Conservation (phyloP, 2,329 filamentous ascomycete genomes). For the Calcarisporium arbuscula region DNA sequence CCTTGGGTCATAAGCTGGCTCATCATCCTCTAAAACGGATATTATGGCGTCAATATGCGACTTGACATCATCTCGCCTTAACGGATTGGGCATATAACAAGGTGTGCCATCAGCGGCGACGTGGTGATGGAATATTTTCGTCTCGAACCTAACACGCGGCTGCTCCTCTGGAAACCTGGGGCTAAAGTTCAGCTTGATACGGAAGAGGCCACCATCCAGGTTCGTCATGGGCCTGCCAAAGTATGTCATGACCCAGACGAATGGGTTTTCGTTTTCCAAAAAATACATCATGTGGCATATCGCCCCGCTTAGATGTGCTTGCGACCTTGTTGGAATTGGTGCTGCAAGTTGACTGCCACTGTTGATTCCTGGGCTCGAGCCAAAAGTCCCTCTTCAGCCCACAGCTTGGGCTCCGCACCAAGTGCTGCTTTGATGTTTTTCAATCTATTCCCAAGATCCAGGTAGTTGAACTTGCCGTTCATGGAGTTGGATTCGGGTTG, state of each 20-base stretch:
- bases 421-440: slow-evolving; percentile 62
- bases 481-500: slow-evolving; percentile 62
- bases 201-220: slow-evolving; percentile 84
- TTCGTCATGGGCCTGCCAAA: slow-evolving; percentile 91
- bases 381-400: slow-evolving; percentile 63
- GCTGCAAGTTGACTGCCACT: slow-evolving; percentile 73
- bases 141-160: slow-evolving; percentile 75
- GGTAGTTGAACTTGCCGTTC: slow-evolving; percentile 81
- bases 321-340: slow-evolving; percentile 81
- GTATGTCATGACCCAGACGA: slow-evolving; percentile 82
- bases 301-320: slow-evolving; percentile 64
- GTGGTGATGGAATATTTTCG: slow-evolving; percentile 79
- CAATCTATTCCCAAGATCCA: slow-evolving; percentile 64
- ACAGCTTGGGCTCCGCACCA: slow-evolving; percentile 63
- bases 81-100: slow-evolving; percentile 66
- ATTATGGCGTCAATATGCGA: slow-evolving; percentile 83
- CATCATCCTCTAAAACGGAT: slow-evolving; percentile 76
- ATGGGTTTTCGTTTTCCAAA: slow-evolving; percentile 76
- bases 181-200: slow-evolving; percentile 72
- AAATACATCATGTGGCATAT: slow-evolving; percentile 69
- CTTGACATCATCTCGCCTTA: slow-evolving; percentile 65
- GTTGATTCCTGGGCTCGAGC: slow-evolving; percentile 61
- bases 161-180: slow-evolving; percentile 83
- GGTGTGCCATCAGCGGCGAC: slow-evolving; percentile 74
- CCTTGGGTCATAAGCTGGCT: slow-evolving; percentile 82